phyloP scores from a whole-genome alignment of 257 asterid species.

The Sherardia arvensis region DNA sequence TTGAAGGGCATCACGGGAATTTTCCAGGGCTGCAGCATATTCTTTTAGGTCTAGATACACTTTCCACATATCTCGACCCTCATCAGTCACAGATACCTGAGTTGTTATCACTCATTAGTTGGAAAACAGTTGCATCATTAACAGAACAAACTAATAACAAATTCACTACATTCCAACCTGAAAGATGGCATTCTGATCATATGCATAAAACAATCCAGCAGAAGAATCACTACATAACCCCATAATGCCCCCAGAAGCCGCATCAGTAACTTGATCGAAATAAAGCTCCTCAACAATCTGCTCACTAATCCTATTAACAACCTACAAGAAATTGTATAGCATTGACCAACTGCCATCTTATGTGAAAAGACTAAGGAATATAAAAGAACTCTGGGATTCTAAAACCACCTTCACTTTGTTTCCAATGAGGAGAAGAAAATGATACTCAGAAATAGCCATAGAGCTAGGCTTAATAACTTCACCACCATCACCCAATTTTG shows the following conservation, averaged over 20 bases:
- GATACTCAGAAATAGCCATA: constrained; percentile 85
- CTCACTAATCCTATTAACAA: constrained; percentile 88
- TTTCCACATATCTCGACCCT: constrained; percentile 98
- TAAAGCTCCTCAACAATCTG: constrained; percentile 87
- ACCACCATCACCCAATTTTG: constrained; percentile 76
- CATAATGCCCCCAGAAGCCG: constrained; percentile 67
- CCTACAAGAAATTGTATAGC: constrained; percentile 35
- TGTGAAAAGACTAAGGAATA: neutral
- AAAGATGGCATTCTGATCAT: constrained; percentile 84
- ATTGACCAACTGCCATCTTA: neutral
- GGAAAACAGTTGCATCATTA: constrained; percentile 4
- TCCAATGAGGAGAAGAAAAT: constrained; percentile 92
- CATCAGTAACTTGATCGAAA: constrained; percentile 78
- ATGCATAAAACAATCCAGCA: constrained; percentile 96
- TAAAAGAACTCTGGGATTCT: constrained; percentile 5
- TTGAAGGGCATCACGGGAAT: constrained; percentile 83
- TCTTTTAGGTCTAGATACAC: constrained; percentile 81
- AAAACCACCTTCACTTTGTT: constrained; percentile 86
- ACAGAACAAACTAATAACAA: constrained; percentile 9
- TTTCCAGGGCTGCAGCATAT: constrained; percentile 89
- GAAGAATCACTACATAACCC: constrained; percentile 98
- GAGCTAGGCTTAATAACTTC: constrained; percentile 86
- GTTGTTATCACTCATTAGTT: constrained; percentile 17
- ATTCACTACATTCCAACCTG: constrained; percentile 42
- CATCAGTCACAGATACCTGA: constrained; percentile 92